These are phyloP conservation scores for Trichopus zeylanicus DNA, from an alignment of 116 monocot species.

Conservation along the genomic window DNA sequence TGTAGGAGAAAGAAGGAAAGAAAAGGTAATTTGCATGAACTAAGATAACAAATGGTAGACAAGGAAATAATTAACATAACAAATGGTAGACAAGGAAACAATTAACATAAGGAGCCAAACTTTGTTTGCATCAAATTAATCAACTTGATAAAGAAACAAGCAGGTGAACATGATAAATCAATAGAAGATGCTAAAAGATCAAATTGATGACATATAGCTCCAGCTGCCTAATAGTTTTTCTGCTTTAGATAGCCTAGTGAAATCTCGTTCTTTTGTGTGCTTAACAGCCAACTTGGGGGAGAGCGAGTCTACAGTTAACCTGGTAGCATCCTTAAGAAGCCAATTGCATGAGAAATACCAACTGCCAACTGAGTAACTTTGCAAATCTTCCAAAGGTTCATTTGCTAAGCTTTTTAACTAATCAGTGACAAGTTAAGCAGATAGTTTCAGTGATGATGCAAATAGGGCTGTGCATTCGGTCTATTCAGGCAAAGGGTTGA, in stretches of 20 bases:
- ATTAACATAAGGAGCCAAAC: too few relatives aligned
- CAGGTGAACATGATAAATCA: background rate
- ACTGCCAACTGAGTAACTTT: constrained; percentile 1
- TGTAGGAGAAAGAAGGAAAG: background rate
- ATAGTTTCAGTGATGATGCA: too few relatives aligned
- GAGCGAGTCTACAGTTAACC: constrained; percentile 53
- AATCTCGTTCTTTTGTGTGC: constrained; percentile 18
- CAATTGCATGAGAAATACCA: too few relatives aligned
- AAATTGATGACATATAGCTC: constrained; percentile 34
- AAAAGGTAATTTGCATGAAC: background rate
- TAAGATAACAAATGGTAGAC: background rate
- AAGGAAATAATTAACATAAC: background rate
- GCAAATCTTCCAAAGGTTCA: too few relatives aligned
- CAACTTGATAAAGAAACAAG: background rate
- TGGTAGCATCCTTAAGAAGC: constrained; percentile 71
- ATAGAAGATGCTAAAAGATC: background rate
- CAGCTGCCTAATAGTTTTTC: constrained; percentile 58
- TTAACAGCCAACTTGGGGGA: constrained; percentile 43
- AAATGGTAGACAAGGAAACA: background rate
- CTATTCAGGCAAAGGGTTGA: too few relatives aligned
- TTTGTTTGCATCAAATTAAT: too few relatives aligned
- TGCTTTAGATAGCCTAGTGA: constrained; percentile 45
- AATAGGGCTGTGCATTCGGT: too few relatives aligned
- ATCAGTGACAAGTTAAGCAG: too few relatives aligned
- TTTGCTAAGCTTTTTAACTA: too few relatives aligned